These are phyloP conservation scores for Mycena rosella DNA, from an alignment of 768 basidiomycete species.

Conservation along the genomic window DNA sequence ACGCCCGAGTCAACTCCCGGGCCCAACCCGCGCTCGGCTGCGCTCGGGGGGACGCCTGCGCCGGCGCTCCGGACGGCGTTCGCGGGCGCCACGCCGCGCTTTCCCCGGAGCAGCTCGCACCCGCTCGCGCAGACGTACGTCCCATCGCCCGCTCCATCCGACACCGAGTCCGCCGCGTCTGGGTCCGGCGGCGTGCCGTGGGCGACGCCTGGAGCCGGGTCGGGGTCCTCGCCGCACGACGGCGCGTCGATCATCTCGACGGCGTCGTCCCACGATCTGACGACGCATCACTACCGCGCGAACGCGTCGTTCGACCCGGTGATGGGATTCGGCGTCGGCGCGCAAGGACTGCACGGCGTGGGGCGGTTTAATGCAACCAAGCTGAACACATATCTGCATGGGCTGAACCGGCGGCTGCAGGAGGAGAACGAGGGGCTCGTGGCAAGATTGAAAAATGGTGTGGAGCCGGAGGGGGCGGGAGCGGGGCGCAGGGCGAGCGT, in stretches of 20 bases:
- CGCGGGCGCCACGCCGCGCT: constrained; percentile 72
- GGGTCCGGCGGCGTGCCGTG: constrained; percentile 43
- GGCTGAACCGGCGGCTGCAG: constrained; percentile 83
- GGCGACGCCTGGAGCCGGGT: constrained; percentile 51
- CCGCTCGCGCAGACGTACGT: constrained; percentile 70
- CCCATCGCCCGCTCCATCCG: constrained; percentile 55
- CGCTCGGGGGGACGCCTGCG: constrained; percentile 1
- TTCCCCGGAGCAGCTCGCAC: constrained; percentile 66
- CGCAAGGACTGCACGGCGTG: constrained; percentile 69
- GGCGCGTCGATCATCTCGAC: constrained; percentile 83
- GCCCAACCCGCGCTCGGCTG: constrained; percentile 43
- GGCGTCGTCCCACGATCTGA: constrained; percentile 90
- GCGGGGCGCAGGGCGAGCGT: constrained; percentile 51
- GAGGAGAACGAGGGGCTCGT: constrained; percentile 85
- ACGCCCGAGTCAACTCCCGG: constrained; percentile 49
- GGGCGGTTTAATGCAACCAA: constrained; percentile 88
- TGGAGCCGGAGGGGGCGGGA: constrained; percentile 63
- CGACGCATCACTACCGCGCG: constrained; percentile 75
- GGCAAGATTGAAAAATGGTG: constrained; percentile 61
- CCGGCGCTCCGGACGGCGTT: constrained; percentile 65
- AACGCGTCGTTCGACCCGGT: constrained; percentile 93
- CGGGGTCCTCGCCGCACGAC: constrained; percentile 57
- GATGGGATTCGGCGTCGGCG: constrained; percentile 77
- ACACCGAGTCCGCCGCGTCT: constrained; percentile 49
- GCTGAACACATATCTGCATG: constrained; percentile 88